These are phyloP conservation scores for Trichosanthes cucumerina DNA, from an alignment of 306 rosid species.

Conservation along the genomic window DNA sequence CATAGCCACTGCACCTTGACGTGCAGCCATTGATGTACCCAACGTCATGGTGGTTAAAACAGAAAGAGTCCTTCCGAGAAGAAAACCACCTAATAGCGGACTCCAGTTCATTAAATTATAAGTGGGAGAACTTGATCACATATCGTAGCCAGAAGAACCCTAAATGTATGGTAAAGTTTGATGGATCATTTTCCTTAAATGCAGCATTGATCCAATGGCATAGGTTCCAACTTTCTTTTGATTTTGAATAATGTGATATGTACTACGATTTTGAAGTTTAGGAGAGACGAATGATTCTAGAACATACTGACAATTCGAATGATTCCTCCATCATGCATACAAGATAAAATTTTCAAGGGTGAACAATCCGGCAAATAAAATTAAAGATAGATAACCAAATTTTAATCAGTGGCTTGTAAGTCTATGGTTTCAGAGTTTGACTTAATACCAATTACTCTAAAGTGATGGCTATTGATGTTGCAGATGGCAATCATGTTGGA, in stretches of 20 bases:
- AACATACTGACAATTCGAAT: not conserved
- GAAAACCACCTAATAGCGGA: constrained; percentile 67
- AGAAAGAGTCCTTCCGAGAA: constrained; percentile 90
- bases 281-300: not conserved
- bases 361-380: not conserved
- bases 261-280: not conserved
- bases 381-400: not conserved
- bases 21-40: constrained; percentile 95
- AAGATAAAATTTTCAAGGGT: not conserved
- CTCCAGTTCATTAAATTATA: constrained; percentile 8
- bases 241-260: not conserved
- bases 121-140: not conserved
- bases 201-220: not conserved
- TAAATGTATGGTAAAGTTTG: not conserved
- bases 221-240: not conserved
- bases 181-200: not conserved
- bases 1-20: constrained; percentile 94
- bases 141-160: not conserved
- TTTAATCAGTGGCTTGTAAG: not conserved
- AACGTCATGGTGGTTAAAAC: constrained; percentile 71
- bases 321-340: not conserved
- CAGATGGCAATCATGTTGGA: not conserved
- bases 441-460: not conserved
- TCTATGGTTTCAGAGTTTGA: not conserved
- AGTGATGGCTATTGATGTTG: not conserved